phyloP scores from a whole-genome alignment of 1,284 basidiomycete genomes.

The Caloboletus firmus region DNA sequence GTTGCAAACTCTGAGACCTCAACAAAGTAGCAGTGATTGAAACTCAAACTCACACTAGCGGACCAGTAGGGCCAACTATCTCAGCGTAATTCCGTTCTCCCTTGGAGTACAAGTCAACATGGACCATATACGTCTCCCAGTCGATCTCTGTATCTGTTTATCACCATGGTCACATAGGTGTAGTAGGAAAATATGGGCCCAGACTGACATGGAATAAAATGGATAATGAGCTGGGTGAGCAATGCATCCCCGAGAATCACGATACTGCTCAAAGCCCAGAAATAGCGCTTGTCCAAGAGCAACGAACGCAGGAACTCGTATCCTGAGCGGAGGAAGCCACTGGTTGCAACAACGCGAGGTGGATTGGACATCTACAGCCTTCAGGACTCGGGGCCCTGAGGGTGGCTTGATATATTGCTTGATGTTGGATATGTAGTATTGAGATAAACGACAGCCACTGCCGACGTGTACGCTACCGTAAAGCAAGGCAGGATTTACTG shows the following conservation, averaged over 20 bases:
- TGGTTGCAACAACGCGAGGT: neutral
- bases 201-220: constrained; percentile 75
- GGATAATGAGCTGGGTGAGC: constrained; percentile 77
- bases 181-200: constrained; percentile 7
- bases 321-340: constrained; percentile 3
- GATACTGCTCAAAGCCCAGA: constrained; percentile 61
- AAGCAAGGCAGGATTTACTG: neutral
- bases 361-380: constrained; percentile 20
- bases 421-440: neutral
- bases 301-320: constrained; percentile 16
- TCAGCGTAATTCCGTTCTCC: constrained; percentile 87
- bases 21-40: neutral
- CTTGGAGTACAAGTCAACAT: constrained; percentile 75
- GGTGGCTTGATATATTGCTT: neutral
- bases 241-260: constrained; percentile 71
- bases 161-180: constrained; percentile 16
- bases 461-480: neutral
- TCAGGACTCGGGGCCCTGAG: too few species aligned
- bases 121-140: constrained; percentile 91
- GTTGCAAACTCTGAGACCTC: constrained; percentile 1
- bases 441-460: neutral
- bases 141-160: constrained; percentile 96
- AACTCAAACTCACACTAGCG: constrained; percentile 72
- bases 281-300: constrained; percentile 61
- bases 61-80: constrained; percentile 90